phyloP scores from a whole-genome alignment of 2,329 filamentous ascomycete species.

The Talaromyces atroroseus region DNA sequence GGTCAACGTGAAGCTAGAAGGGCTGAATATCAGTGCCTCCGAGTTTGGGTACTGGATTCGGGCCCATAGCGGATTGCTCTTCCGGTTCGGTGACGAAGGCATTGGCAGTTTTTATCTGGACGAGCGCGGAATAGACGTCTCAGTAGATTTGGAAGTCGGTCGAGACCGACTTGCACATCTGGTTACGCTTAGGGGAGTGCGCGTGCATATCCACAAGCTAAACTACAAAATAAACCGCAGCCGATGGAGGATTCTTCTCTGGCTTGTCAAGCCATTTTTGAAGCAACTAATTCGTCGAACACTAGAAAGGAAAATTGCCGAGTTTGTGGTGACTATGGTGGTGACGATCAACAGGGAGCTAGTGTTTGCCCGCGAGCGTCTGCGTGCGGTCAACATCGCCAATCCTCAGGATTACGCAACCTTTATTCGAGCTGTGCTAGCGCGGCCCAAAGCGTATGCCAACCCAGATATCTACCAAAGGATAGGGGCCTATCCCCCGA shows the following conservation, averaged over 20 bases:
- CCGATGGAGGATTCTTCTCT: constrained; percentile 71
- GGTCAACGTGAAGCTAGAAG: constrained; percentile 72
- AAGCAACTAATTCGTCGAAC: constrained; percentile 73
- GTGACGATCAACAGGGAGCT: constrained; percentile 77
- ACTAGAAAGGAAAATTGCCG: constrained; percentile 71
- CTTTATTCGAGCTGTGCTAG: constrained; percentile 76
- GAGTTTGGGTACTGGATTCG: constrained; percentile 89
- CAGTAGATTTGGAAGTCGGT: constrained; percentile 77
- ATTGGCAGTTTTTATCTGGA: constrained; percentile 83
- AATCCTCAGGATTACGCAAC: constrained; percentile 73
- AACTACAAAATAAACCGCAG: constrained; percentile 66
- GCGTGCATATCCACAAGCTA: constrained; percentile 80
- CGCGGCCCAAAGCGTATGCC: constrained; percentile 64
- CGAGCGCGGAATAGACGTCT: constrained; percentile 78
- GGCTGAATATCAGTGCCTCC: constrained; percentile 75
- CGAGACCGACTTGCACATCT: constrained; percentile 75
- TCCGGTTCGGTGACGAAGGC: constrained; percentile 73
- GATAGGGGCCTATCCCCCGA: constrained; percentile 61
- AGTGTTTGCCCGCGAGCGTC: constrained; percentile 76
- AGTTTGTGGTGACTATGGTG: constrained; percentile 63
- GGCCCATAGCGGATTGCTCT: constrained; percentile 62
- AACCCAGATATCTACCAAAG: constrained; percentile 72
- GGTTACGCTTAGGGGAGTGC: constrained; percentile 67
- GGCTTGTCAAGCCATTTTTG: constrained; percentile 78
- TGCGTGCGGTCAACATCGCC: constrained; percentile 78